phyloP scores from a whole-genome alignment of 352 stramenopile species.

The Globisporangium viniferum region DNA sequence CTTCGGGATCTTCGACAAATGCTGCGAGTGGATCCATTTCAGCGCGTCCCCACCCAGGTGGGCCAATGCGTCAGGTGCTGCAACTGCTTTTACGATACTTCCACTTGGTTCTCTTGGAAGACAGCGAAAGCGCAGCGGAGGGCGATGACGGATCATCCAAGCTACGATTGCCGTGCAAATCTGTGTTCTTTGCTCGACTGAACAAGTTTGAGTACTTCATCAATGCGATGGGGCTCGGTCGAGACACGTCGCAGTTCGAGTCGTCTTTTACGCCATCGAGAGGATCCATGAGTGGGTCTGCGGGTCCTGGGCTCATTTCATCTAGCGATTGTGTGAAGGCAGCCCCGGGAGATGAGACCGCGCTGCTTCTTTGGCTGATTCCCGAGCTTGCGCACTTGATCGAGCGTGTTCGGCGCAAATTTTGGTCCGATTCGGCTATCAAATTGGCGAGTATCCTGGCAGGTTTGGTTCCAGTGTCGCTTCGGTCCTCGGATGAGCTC shows the following conservation, averaged over 20 bases:
- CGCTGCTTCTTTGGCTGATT: constrained; percentile 73
- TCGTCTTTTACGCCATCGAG: constrained; percentile 69
- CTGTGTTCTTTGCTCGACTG: constrained; percentile 68
- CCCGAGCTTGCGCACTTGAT: constrained; percentile 70
- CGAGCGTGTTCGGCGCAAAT: constrained; percentile 56
- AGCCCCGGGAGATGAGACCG: constrained; percentile 69
- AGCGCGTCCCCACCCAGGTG: constrained; percentile 66
- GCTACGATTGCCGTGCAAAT: constrained; percentile 45
- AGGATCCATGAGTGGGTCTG: constrained; percentile 16
- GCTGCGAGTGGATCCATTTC: constrained; percentile 36
- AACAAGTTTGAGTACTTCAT: constrained; percentile 87
- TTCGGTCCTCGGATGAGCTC: constrained; percentile 72
- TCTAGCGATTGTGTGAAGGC: constrained; percentile 59
- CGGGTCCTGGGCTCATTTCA: constrained; percentile 36
- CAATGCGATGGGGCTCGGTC: constrained; percentile 70
- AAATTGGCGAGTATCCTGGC: constrained; percentile 67
- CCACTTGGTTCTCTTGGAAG: constrained; percentile 61
- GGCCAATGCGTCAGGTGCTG: constrained; percentile 80
- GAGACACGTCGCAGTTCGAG: constrained; percentile 68
- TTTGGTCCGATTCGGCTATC: constrained; percentile 69
- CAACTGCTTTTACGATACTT: constrained; percentile 72
- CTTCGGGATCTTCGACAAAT: constrained; percentile 17
- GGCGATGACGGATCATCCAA: constrained; percentile 25
- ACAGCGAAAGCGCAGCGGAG: constrained; percentile 31
- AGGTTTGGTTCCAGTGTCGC: constrained; percentile 49